Conservation (phyloP, 108 stramenopile genomes). For the Aurantiochytrium sp. region DNA sequence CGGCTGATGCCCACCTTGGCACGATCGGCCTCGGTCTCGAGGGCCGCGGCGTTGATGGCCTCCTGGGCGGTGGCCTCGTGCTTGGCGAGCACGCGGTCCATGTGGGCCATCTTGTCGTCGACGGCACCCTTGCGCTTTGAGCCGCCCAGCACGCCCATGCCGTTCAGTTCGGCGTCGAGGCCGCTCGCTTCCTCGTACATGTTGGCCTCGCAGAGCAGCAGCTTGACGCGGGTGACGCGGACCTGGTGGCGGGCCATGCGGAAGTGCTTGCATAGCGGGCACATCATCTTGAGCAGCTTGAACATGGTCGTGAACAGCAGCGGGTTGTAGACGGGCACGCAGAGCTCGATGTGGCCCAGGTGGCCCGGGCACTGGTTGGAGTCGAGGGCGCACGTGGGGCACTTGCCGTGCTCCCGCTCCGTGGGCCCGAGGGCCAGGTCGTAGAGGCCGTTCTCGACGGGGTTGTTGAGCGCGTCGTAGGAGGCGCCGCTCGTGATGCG, state of each 20-base stretch:
- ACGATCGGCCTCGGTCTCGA: neutral
- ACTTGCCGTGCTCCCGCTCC: conserved; percentile 47
- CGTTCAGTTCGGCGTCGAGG: conserved; percentile 59
- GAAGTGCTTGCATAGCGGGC: conserved; percentile 85
- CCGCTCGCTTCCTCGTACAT: conserved; percentile 52
- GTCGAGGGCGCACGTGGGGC: conserved; percentile 81
- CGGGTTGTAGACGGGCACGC: conserved; percentile 90
- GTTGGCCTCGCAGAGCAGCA: conserved; percentile 63
- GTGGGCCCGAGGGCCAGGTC: neutral
- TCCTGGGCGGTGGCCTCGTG: conserved; percentile 13
- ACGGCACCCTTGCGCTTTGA: neutral
- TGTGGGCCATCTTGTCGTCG: neutral
- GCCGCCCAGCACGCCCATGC: neutral
- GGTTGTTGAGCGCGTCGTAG: conserved; percentile 72
- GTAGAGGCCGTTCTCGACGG: conserved; percentile 61
- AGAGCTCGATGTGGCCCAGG: conserved; percentile 88
- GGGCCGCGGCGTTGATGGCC: neutral
- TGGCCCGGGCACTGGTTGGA: conserved; percentile 86
- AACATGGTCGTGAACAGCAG: conserved; percentile 72
- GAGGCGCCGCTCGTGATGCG: conserved; percentile 78
- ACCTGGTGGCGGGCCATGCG: conserved; percentile 45
- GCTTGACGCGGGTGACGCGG: conserved; percentile 58
- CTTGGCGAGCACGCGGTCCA: neutral
- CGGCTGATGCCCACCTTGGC: conserved; percentile 43
- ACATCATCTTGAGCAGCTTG: conserved; percentile 78